Percentiles rank a stretch among this genome's conserved stretches.
phyloP scores from a whole-genome alignment of 2,329 filamentous ascomycete species.

The Exophiala dermatitidis region DNA sequence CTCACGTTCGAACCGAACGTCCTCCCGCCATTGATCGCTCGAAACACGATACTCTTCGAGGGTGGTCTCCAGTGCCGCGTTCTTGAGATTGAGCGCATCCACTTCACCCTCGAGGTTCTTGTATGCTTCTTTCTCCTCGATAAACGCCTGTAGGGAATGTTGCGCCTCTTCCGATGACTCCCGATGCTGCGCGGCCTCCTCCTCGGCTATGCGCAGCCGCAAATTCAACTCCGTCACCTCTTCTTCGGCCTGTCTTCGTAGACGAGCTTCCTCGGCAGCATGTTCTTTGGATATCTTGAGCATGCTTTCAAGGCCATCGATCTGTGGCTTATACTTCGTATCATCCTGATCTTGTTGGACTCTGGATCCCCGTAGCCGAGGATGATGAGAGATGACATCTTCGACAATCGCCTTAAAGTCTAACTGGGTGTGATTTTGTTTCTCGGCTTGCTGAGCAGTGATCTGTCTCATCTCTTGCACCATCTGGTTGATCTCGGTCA shows the following conservation, averaged over 20 bases:
- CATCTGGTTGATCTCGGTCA: slow-evolving; percentile 35
- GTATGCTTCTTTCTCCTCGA: slow-evolving; percentile 64
- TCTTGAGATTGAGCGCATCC: slow-evolving; percentile 51
- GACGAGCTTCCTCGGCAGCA: slow-evolving; percentile 57
- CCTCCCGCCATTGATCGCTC: slow-evolving; percentile 20
- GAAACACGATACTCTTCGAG: slow-evolving; percentile 54
- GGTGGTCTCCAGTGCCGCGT: slow-evolving; percentile 53
- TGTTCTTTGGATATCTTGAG: slow-evolving; percentile 57
- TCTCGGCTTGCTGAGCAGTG: slow-evolving; percentile 17
- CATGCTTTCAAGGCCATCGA: slow-evolving; percentile 63
- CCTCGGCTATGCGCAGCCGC: slow-evolving; percentile 60
- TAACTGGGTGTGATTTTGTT: slow-evolving; percentile 31
- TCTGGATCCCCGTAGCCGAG: slow-evolving; percentile 46
- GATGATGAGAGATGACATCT: slow-evolving; percentile 53
- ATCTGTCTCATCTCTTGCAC: slow-evolving; percentile 32
- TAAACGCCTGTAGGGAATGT: slow-evolving; percentile 54
- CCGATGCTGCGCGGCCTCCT: slow-evolving; percentile 41
- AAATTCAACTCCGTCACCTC: slow-evolving; percentile 65
- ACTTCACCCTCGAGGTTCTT: slow-evolving; percentile 48
- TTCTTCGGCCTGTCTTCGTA: slow-evolving; percentile 63
- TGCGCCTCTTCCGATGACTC: slow-evolving; percentile 57
- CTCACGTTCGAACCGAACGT: slow-evolving; percentile 39
- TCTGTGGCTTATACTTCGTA: slow-evolving; percentile 48
- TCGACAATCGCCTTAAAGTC: slow-evolving; percentile 58
- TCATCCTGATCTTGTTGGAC: slow-evolving; percentile 46